phyloP scores from a whole-genome alignment of 2,329 filamentous ascomycete species.

The Fusarium sp. region DNA sequence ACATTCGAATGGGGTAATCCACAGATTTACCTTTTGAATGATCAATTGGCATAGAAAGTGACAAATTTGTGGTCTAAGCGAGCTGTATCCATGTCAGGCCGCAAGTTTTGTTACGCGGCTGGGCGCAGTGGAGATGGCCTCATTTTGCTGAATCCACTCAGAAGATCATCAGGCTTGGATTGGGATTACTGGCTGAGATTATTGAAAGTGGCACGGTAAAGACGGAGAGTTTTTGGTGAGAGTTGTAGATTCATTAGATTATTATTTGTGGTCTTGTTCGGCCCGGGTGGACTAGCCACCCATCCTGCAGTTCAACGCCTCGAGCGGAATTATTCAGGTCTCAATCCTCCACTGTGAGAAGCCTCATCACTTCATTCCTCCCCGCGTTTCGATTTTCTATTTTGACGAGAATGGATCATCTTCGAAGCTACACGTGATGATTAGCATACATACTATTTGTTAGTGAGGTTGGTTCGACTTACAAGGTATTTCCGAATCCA shows the following conservation, averaged over 20 bases:
- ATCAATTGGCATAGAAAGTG: background rate
- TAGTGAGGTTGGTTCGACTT: background rate
- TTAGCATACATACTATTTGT: background rate
- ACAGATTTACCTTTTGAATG: fast-evolving
- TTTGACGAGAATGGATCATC: conserved; percentile 7
- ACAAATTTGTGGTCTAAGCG: background rate
- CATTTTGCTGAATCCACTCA: background rate
- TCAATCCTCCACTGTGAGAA: background rate
- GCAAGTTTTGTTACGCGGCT: conserved; percentile 7
- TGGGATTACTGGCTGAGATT: background rate
- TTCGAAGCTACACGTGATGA: background rate
- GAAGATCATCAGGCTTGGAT: too few relatives aligned
- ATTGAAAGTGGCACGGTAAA: too few relatives aligned
- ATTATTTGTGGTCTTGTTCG: background rate
- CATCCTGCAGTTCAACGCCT: background rate
- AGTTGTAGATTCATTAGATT: background rate
- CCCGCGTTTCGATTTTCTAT: fast-evolving
- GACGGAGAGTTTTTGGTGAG: fast-evolving
- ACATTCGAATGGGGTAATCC: background rate
- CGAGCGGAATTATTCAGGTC: background rate
- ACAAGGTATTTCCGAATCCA: conserved; percentile 21
- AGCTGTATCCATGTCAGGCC: conserved; percentile 3
- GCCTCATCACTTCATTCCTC: background rate
- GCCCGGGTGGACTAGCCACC: background rate
- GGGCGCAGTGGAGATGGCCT: conserved; percentile 19